A percentile compares a stretch with the other conserved stretches of the same genome.
phyloP scores from a whole-genome alignment of 2,329 filamentous ascomycete genomes.

The Colletotrichum sp. region DNA sequence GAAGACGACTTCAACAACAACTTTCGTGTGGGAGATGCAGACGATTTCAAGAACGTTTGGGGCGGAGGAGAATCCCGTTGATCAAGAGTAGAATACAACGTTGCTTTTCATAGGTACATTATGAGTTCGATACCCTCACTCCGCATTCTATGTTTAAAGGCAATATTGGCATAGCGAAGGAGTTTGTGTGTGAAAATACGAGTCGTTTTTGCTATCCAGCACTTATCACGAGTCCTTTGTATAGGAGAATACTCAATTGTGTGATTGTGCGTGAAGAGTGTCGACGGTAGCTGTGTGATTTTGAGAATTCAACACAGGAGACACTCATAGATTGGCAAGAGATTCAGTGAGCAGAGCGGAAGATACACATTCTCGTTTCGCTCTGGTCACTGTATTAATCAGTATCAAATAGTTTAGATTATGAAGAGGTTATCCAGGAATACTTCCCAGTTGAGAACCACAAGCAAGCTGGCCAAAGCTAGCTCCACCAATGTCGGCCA shows the following conservation, averaged over 20 bases:
- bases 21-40: slow-evolving; percentile 35
- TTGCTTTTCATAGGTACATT: slow-evolving; percentile 1
- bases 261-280: background rate
- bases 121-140: slow-evolving; percentile 17
- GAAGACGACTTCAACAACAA: slow-evolving; percentile 11
- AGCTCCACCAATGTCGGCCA: background rate
- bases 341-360: background rate
- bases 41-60: slow-evolving; percentile 56
- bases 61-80: slow-evolving; percentile 19
- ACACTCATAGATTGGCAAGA: background rate
- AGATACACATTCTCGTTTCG: background rate
- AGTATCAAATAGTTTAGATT: background rate
- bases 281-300: background rate
- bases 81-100: background rate
- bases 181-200: slow-evolving; percentile 23
- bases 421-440: background rate
- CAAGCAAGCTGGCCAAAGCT: background rate
- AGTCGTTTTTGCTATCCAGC: background rate
- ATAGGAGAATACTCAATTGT: no score
- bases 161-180: slow-evolving; percentile 30
- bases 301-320: background rate
- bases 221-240: no score
- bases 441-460: background rate
- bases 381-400: background rate
- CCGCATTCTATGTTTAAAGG: slow-evolving; percentile 17